Evolutionary conservation across 2,329 filamentous ascomycete genomes (phyloP).

Genomic region (Colletotrichum zoysiae): DNA sequence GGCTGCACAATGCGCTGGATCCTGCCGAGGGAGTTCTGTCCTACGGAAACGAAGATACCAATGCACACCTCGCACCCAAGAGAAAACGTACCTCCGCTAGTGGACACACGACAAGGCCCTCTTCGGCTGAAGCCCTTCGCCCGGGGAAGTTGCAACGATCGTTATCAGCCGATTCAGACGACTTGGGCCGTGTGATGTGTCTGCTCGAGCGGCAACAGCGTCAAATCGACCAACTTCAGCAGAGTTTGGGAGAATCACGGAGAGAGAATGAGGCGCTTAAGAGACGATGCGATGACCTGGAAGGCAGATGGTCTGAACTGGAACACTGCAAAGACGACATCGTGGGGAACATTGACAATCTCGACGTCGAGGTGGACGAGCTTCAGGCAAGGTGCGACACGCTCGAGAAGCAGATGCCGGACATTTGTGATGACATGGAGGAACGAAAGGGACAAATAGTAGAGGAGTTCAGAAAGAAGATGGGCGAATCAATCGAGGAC

Average conservation of each 20-base stretch:
- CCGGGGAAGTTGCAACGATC: background rate
- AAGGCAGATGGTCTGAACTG: background rate
- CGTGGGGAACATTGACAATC: too few species aligned
- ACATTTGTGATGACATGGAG: too few species aligned
- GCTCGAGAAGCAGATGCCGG: too few species aligned
- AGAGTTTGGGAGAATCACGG: background rate
- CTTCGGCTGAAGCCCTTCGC: background rate
- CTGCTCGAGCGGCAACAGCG: conserved; percentile 1
- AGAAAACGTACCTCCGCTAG: conserved; percentile 20
- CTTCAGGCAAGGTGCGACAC: too few species aligned
- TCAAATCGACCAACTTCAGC: conserved; percentile 7
- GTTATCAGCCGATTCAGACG: background rate
- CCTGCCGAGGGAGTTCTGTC: background rate
- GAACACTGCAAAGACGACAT: background rate
- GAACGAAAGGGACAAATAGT: too few species aligned
- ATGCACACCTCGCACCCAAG: background rate
- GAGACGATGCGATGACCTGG: conserved; percentile 8
- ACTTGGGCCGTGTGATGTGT: background rate
- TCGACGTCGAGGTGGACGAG: too few species aligned
- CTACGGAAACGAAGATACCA: background rate
- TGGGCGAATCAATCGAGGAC: too few species aligned
- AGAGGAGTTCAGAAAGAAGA: too few species aligned
- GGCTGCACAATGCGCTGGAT: background rate
- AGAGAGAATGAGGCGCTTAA: conserved; percentile 4
- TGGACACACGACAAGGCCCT: background rate